These are phyloP conservation scores for Carex littledalei DNA, from an alignment of 176 grass and related monocot species.

Conservation along the genomic window DNA sequence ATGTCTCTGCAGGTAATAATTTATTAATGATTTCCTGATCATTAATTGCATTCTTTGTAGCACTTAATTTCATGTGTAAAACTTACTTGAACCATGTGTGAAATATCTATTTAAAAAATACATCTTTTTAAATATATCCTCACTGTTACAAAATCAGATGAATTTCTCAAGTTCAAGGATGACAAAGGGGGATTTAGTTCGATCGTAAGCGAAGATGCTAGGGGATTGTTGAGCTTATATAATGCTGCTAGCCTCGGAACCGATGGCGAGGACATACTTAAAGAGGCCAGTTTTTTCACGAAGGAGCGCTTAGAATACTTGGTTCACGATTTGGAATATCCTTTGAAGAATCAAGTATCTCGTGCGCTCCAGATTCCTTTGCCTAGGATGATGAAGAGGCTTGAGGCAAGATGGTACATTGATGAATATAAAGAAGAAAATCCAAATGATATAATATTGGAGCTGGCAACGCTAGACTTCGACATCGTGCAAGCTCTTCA, in stretches of 20 bases:
- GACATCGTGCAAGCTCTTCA: slow-evolving; percentile 34
- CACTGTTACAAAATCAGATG: slow-evolving; percentile 19
- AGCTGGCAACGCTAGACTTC: slow-evolving; percentile 37
- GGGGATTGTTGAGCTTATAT: slow-evolving; percentile 24
- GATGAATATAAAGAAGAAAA: slow-evolving; percentile 23
- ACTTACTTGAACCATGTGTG: not conserved
- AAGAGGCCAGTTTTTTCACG: not conserved
- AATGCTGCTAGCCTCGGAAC: slow-evolving; percentile 25
- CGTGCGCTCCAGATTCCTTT: slow-evolving; percentile 22
- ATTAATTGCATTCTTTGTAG: too few relatives aligned
- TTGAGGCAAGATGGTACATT: slow-evolving; percentile 29
- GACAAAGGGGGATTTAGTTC: not conserved
- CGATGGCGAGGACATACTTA: slow-evolving; percentile 32
- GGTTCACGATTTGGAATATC: not conserved
- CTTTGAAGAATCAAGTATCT: slow-evolving; percentile 11
- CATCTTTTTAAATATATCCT: not conserved
- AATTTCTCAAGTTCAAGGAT: slow-evolving; percentile 41
- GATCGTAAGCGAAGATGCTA: not conserved
- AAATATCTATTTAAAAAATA: not conserved
- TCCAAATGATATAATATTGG: not conserved
- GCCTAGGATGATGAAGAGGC: slow-evolving; percentile 24
- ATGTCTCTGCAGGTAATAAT: slow-evolving; percentile 23
- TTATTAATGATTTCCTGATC: not conserved
- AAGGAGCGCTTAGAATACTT: not conserved
- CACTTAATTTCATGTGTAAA: too few relatives aligned